Conservation (phyloP, 306 rosid species). For the Ceratonia siliqua region DNA sequence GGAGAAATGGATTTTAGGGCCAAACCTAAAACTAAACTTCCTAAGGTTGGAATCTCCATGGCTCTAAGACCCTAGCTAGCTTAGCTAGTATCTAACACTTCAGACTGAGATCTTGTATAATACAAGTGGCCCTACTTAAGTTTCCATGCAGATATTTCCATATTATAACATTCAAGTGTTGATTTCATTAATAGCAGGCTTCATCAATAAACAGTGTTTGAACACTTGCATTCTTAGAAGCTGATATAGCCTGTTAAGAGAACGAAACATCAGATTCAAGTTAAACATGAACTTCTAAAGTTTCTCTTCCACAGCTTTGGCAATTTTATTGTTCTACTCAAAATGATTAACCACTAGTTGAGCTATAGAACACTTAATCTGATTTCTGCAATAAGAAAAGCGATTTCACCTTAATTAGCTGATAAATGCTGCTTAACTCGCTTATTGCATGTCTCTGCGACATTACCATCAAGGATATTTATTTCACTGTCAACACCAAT, state of each 20-base stretch:
- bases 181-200: no score
- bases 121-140: no score
- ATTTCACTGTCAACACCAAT: background rate
- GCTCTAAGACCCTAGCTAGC: constrained; percentile 56
- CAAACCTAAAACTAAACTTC: constrained; percentile 22
- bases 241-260: no score
- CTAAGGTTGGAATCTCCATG: constrained; percentile 60
- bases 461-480: background rate
- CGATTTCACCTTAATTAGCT: background rate
- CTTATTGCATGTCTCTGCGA: background rate
- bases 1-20: constrained; percentile 62
- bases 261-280: background rate
- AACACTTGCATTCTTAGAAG: no score
- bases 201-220: no score
- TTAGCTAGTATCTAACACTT: no score
- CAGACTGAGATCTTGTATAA: no score
- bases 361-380: constrained; percentile 69
- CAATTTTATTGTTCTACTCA: constrained; percentile 72
- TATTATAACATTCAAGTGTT: no score
- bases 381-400: constrained; percentile 42
- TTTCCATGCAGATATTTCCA: no score
- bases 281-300: constrained; percentile 51
- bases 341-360: constrained; percentile 60
- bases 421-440: background rate
- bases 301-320: constrained; percentile 72